phyloP scores from a whole-genome alignment of 2,329 filamentous ascomycete genomes.

The Dissoconium aciculare region DNA sequence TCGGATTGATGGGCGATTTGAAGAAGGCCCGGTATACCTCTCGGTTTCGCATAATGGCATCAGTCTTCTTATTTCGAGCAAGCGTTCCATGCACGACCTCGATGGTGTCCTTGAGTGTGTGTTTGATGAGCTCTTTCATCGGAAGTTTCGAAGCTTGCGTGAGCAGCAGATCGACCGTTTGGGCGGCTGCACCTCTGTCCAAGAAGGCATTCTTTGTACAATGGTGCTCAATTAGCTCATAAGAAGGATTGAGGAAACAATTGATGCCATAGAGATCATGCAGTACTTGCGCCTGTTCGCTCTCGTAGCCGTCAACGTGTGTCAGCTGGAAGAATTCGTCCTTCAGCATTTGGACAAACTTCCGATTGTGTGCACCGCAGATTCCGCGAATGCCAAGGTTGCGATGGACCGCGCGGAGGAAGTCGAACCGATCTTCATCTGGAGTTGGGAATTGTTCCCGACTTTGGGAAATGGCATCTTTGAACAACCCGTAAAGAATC shows the following conservation, averaged over 20 bases:
- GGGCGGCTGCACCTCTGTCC: slow-evolving; percentile 64
- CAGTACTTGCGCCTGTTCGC: slow-evolving; percentile 71
- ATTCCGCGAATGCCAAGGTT: slow-evolving; percentile 69
- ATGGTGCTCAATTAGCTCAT: slow-evolving; percentile 50
- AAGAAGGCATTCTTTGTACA: slow-evolving; percentile 59
- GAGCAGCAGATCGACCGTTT: slow-evolving; percentile 72
- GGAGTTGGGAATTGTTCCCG: slow-evolving; percentile 47
- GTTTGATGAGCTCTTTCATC: slow-evolving; percentile 82
- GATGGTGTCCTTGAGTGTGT: slow-evolving; percentile 75
- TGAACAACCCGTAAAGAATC: slow-evolving; percentile 66
- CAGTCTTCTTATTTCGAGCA: slow-evolving; percentile 57
- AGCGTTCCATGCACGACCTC: slow-evolving; percentile 86
- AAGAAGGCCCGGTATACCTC: slow-evolving; percentile 69
- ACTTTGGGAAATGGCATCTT: slow-evolving; percentile 57
- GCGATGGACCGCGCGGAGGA: slow-evolving; percentile 67
- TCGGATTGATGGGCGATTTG: slow-evolving; percentile 68
- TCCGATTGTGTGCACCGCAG: slow-evolving; percentile 72
- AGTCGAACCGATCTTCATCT: slow-evolving; percentile 61
- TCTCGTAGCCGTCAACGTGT: slow-evolving; percentile 67
- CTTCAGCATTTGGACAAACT: slow-evolving; percentile 79
- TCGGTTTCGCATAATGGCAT: slow-evolving; percentile 74
- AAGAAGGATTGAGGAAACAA: slow-evolving; percentile 29
- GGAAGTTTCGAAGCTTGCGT: slow-evolving; percentile 67
- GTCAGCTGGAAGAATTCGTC: slow-evolving; percentile 65
- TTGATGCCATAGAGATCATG: slow-evolving; percentile 73